Percentiles rank a stretch among this genome's conserved stretches.
Conservation (phyloP, 768 basidiomycete genomes). For the Boletales sp. region DNA sequence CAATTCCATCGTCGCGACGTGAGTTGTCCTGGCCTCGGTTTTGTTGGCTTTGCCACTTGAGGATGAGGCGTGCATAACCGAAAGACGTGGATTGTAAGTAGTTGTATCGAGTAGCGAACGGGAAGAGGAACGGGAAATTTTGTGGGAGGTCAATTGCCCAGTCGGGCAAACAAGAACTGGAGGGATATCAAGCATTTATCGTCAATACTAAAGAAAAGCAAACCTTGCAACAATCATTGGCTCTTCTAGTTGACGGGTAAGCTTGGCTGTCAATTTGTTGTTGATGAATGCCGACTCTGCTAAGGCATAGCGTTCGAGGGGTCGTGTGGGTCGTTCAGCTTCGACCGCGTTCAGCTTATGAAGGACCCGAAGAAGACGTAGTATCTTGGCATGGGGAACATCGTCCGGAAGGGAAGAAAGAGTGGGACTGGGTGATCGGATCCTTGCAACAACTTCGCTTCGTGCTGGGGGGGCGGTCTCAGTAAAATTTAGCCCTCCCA, state of each 20-base stretch:
- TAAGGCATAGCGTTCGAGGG: constrained; percentile 54
- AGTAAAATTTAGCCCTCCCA: neutral
- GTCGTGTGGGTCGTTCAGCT: constrained; percentile 49
- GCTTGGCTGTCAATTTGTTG: constrained; percentile 95
- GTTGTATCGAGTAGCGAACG: constrained; percentile 94
- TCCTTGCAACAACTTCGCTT: constrained; percentile 43
- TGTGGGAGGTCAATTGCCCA: constrained; percentile 96
- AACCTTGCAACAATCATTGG: constrained; percentile 99
- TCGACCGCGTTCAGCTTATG: constrained; percentile 79
- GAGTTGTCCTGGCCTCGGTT: constrained; percentile 72
- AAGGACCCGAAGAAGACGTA: constrained; percentile 84
- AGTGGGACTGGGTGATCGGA: constrained; percentile 59
- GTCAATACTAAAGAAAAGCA: constrained; percentile 14
- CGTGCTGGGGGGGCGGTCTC: constrained; percentile 21
- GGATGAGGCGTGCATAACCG: constrained; percentile 91
- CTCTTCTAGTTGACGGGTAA: constrained; percentile 96
- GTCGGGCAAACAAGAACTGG: constrained; percentile 90
- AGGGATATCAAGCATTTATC: constrained; percentile 1
- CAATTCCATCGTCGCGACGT: constrained; percentile 85
- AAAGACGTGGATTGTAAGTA: constrained; percentile 98
- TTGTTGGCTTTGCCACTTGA: constrained; percentile 93
- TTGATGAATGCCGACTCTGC: constrained; percentile 89
- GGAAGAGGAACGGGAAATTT: constrained; percentile 98
- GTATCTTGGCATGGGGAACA: constrained; percentile 83
- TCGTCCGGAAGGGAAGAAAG: constrained; percentile 82